Percentiles rank a stretch among this genome's conserved stretches.
These are phyloP conservation scores for Erythrophleum fordii DNA, from an alignment of 306 rosid species.

Conservation along the genomic window DNA sequence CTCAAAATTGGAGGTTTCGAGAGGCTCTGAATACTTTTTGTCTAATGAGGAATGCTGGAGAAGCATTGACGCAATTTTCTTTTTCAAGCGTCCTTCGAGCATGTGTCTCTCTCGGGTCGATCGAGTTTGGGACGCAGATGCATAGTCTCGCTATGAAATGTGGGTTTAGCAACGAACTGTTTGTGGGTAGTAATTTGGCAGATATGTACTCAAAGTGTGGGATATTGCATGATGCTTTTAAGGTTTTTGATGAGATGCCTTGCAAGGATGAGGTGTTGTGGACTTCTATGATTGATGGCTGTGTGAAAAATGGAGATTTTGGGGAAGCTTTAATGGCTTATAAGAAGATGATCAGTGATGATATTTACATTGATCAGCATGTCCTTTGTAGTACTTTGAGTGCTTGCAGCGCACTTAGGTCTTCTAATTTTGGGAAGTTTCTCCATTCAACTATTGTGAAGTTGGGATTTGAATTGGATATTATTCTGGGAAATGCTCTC, in stretches of 20 bases:
- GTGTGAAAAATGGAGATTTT: constrained; percentile 53
- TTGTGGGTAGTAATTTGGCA: constrained; percentile 63
- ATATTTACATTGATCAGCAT: constrained; percentile 50
- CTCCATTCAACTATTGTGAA: constrained; percentile 59
- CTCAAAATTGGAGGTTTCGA: constrained; percentile 47
- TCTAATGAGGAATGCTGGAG: constrained; percentile 48
- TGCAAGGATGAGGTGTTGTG: constrained; percentile 61
- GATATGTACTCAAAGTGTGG: constrained; percentile 66
- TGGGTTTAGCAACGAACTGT: constrained; percentile 48
- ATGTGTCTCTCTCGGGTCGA: constrained; percentile 53
- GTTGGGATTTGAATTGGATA: constrained; percentile 51
- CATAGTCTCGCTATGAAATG: constrained; percentile 54
- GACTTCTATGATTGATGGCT: constrained; percentile 70
- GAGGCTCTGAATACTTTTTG: constrained; percentile 50
- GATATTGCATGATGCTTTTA: constrained; percentile 48
- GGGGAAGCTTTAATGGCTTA: constrained; percentile 52
- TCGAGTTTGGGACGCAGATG: constrained; percentile 55
- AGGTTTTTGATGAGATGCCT: constrained; percentile 61
- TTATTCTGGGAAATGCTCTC: constrained; percentile 52
- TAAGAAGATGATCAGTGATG: constrained; percentile 54
- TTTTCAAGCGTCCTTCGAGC: constrained; percentile 56
- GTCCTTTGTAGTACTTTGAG: constrained; percentile 53
- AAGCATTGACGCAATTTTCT: constrained; percentile 50
- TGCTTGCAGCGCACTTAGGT: constrained; percentile 52
- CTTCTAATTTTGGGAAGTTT: constrained; percentile 46